Evolutionary conservation across 352 stramenopile species (phyloP), one percentile per base, ranked within the genome.

Genomic region (Albugo candida): DNA sequence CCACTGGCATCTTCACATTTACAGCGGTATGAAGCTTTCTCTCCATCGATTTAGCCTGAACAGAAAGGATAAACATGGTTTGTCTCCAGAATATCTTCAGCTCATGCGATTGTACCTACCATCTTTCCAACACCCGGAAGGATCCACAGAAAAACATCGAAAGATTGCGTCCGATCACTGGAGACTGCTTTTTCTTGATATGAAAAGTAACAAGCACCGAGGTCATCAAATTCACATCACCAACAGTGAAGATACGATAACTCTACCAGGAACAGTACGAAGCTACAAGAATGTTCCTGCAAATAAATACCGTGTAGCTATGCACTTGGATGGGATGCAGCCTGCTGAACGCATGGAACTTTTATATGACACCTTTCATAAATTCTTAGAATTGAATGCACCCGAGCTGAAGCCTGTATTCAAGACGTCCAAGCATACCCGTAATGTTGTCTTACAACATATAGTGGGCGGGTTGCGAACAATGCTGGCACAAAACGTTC

Each of bases 331-430:
- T 31, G 24, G 24, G 24, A 31, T 31, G 24, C 24, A 31, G 3
- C 24, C 24, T 31, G 24, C 3, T 3, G 24, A 31, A 20, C 54
- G 60, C 21, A 74, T 81, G 36, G 68, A 63, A 2, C 50, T 63
- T 38, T 60, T 81, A 13, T 81, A 81, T 55, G 57, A 66, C 36
- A 64, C 66, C 43, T 83, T 83, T 36, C 81, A 83, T 59, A 55
- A 63, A 53, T 72, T 78, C 39, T 58, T 81, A 17, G 81, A 81
- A 40, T 65, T 78, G 38, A 51, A 76, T 41, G 62, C 65, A 13
- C 48, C 68, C 11, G 55, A 83, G 47, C 65, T 80, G 48, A 68
- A 81, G 54, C 60, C 70, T 5, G 54, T 83, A 2, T 83, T 83
- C 49, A 55, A 72, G 52, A 54, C 67, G 8, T 77, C 65, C 2